Evolutionary conservation across 768 basidiomycete genomes (phyloP), one percentile per base, ranked within the genome.

Genomic region (Boletales sp.): DNA sequence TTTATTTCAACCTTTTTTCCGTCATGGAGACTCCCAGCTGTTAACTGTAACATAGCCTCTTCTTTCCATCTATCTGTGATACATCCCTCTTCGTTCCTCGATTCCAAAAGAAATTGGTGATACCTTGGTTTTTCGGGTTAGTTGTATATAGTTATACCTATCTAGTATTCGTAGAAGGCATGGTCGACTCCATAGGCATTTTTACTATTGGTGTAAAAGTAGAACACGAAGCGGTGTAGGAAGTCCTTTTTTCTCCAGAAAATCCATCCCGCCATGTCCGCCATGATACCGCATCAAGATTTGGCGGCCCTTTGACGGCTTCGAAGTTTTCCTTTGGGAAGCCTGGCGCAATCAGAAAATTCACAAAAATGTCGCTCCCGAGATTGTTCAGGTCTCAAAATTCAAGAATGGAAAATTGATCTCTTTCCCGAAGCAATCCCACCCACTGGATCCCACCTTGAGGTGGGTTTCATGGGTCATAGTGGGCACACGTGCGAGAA

Each of bases 81-180:
- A 51, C 54, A 51, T 39, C 12, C 2, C 19, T 19, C 48, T 61
- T 53, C 34, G 59, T 59, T 57, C 54, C 15, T 39, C 33, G 44
- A 44, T 38, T 50, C 49, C 34, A 49, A 34, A 30, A 19, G 34
- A 28, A 39, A 38, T 19, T n/a, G 15, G 38, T 39, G 46, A 51
- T 53, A 53, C 46, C 41, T 41, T 8, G 12, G 25, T 45, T 51
- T 37, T 54, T 54, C 49, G 25, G 5, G 25, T 28, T 28, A 5
- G 39, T 30, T 62, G 61, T 65, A 62, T 60, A 65, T 67, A 65
- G 65, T 65, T 65, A 65, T 65, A 55, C 44, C 18, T 64, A 67
- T 65, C 53, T 63, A 62, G 57, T 41, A 44, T 31, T 38, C 41
- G 43, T 55, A 64, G 62, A 61, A 19, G 25, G 32, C 35, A 8